A percentile compares a stretch with the other conserved stretches of the same genome.
These are phyloP conservation scores for Escovopsis sp. DNA, from an alignment of 2,329 filamentous ascomycete genomes.

Conservation along the genomic window DNA sequence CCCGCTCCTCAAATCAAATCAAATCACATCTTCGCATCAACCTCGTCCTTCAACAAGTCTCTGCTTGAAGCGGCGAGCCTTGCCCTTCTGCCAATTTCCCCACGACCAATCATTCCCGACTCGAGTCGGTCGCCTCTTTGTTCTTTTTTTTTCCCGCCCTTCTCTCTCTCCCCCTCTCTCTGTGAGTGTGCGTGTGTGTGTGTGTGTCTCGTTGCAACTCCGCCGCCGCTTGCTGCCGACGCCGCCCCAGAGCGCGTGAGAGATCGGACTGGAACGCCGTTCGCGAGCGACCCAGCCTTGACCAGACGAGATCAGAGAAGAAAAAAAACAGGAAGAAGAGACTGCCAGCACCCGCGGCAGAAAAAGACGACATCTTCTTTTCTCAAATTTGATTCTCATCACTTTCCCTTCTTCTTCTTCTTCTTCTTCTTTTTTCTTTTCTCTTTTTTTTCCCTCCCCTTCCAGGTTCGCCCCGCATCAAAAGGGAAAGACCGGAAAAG, in stretches of 20 bases:
- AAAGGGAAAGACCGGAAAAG: constrained; percentile 5
- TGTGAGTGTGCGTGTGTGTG: no score
- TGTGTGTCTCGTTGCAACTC: no score
- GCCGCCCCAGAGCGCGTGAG: neutral
- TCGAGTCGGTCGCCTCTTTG: constrained; percentile 5
- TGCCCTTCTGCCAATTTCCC: constrained; percentile 15
- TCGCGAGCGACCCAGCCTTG: no score
- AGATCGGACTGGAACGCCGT: constrained; percentile 2
- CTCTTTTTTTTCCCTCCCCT: no score
- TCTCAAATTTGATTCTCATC: no score
- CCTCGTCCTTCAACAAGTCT: constrained; percentile 13
- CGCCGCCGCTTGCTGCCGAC: no score
- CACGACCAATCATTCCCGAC: constrained; percentile 34
- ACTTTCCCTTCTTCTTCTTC: no score
- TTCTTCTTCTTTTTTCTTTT: no score
- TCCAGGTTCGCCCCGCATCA: no score
- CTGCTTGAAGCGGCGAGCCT: constrained; percentile 9
- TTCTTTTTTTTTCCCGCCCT: no score
- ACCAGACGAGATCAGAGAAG: no score
- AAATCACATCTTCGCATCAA: constrained; percentile 36
- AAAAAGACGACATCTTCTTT: constrained; percentile 1
- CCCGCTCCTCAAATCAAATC: constrained; percentile 37
- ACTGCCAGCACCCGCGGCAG: no score
- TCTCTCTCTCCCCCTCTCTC: constrained; percentile 20
- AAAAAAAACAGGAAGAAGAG: neutral